phyloP scores from a whole-genome alignment of 345 rosid genomes.

The Sisymbrium irio region DNA sequence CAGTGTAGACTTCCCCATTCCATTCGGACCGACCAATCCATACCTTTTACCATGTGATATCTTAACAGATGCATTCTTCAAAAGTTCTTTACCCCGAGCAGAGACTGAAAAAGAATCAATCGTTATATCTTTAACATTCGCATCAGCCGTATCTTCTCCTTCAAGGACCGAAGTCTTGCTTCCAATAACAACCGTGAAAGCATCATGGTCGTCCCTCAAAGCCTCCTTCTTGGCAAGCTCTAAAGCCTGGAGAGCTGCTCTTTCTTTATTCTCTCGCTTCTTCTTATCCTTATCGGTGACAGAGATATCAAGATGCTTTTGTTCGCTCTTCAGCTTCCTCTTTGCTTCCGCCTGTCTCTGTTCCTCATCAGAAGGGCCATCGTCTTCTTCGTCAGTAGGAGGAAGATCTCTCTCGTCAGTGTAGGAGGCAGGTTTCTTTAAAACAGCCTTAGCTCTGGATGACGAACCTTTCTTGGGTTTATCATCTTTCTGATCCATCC shows the following conservation, averaged over 20 bases:
- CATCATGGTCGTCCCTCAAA: slow-evolving; percentile 88
- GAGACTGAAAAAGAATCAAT: slow-evolving; percentile 89
- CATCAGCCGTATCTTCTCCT: slow-evolving; percentile 83
- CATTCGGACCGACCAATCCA: slow-evolving; percentile 96
- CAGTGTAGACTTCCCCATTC: slow-evolving; percentile 93
- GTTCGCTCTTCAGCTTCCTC: slow-evolving; percentile 53
- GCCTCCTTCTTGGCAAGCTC: slow-evolving; percentile 77
- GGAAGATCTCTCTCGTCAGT: slow-evolving; percentile 87
- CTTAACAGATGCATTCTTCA: slow-evolving; percentile 79
- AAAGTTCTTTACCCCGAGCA: slow-evolving; percentile 89
- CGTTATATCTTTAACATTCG: slow-evolving; percentile 83
- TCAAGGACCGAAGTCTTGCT: slow-evolving; percentile 82
- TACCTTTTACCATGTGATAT: slow-evolving; percentile 96
- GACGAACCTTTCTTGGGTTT: slow-evolving; percentile 71
- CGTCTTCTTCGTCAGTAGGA: slow-evolving; percentile 84
- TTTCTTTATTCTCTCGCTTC: slow-evolving; percentile 78
- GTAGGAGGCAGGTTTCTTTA: slow-evolving; percentile 52
- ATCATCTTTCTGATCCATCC: slow-evolving; percentile 77
- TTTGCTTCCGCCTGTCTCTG: slow-evolving; percentile 38
- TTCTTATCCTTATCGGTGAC: slow-evolving; percentile 74
- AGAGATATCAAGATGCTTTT: slow-evolving; percentile 50
- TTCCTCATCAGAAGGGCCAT: slow-evolving; percentile 49
- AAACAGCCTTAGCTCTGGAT: slow-evolving; percentile 51
- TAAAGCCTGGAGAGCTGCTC: slow-evolving; percentile 47
- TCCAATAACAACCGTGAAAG: slow-evolving; percentile 92